These are phyloP conservation scores for Mycena indigotica DNA, from an alignment of 768 basidiomycete genomes.

Conservation along the genomic window DNA sequence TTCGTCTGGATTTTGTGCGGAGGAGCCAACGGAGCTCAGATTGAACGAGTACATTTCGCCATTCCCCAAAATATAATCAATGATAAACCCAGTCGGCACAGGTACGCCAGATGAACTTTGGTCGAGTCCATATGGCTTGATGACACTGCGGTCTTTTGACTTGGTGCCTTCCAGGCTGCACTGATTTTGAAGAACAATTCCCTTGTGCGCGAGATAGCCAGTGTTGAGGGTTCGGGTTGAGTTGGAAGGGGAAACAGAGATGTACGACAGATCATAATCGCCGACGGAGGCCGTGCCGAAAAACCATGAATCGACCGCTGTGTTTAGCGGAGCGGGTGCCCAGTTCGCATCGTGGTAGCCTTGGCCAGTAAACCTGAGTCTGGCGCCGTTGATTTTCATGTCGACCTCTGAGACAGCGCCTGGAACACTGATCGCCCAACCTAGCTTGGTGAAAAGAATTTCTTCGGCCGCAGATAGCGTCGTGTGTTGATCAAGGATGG, in stretches of 20 bases:
- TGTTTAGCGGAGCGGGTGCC: constrained; percentile 23
- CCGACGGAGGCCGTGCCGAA: constrained; percentile 25
- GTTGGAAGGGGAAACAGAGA: constrained; percentile 17
- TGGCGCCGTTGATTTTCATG: constrained; percentile 22
- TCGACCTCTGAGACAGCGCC: constrained; percentile 22
- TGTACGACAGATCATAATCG: constrained; percentile 24
- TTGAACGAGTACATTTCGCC: constrained; percentile 25
- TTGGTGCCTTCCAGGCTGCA: constrained; percentile 24
- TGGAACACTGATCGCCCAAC: constrained; percentile 26
- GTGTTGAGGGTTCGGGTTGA: constrained; percentile 23
- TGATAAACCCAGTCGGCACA: constrained; percentile 23
- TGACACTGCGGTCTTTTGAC: constrained; percentile 16
- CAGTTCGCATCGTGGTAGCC: constrained; percentile 31
- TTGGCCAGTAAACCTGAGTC: constrained; percentile 22
- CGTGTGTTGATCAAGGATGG: constrained; percentile 5
- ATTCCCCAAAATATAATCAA: constrained; percentile 25
- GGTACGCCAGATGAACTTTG: constrained; percentile 13
- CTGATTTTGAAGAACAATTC: constrained; percentile 28
- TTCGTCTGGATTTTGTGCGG: constrained; percentile 20
- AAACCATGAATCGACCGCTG: constrained; percentile 25
- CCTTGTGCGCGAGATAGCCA: constrained; percentile 25
- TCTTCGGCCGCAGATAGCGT: constrained; percentile 19
- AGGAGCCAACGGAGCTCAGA: constrained; percentile 16
- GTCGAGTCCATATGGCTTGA: constrained; percentile 22
- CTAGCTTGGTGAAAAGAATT: constrained; percentile 25